These are phyloP conservation scores for Hanseniaspora thailandica DNA, from an alignment of 805 yeast genomes.

Conservation along the genomic window DNA sequence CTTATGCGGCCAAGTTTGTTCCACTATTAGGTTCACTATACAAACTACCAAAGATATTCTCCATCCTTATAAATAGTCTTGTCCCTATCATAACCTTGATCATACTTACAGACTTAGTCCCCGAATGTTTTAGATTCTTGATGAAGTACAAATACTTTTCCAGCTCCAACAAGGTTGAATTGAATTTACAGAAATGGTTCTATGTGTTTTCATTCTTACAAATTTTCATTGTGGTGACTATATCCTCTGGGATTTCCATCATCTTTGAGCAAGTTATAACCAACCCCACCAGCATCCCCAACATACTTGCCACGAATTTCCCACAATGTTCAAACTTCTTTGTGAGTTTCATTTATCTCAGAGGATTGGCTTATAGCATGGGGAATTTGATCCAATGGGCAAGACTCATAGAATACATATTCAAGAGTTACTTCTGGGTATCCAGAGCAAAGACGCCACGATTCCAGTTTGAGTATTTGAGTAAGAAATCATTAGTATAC, in stretches of 20 bases:
- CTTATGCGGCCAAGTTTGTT: conserved; percentile 47
- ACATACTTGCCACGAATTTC: conserved; percentile 59
- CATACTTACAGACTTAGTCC: conserved; percentile 50
- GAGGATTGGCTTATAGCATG: conserved; percentile 69
- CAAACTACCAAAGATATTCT: background rate
- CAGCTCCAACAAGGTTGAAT: conserved; percentile 52
- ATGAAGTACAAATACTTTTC: conserved; percentile 46
- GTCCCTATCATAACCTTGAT: conserved; percentile 59
- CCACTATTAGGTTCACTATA: conserved; percentile 38
- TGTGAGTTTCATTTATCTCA: conserved; percentile 60
- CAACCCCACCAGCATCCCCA: conserved; percentile 63
- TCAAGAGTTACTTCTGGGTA: conserved; percentile 20
- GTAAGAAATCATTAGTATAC: conserved; percentile 33
- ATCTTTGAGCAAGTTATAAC: conserved; percentile 49
- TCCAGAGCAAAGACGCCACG: conserved; percentile 50
- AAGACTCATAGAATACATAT: conserved; percentile 35
- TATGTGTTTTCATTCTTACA: conserved; percentile 72
- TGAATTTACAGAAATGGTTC: conserved; percentile 66
- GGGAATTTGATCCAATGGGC: conserved; percentile 52
- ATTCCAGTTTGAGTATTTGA: conserved; percentile 36
- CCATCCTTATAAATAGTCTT: conserved; percentile 37
- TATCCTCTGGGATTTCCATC: conserved; percentile 65
- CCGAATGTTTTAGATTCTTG: conserved; percentile 44
- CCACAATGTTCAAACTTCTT: conserved; percentile 84
- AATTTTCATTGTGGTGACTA: conserved; percentile 69